Evolutionary conservation across 805 yeast genomes (phyloP).

Genomic region (Priceomyces haplophilus): DNA sequence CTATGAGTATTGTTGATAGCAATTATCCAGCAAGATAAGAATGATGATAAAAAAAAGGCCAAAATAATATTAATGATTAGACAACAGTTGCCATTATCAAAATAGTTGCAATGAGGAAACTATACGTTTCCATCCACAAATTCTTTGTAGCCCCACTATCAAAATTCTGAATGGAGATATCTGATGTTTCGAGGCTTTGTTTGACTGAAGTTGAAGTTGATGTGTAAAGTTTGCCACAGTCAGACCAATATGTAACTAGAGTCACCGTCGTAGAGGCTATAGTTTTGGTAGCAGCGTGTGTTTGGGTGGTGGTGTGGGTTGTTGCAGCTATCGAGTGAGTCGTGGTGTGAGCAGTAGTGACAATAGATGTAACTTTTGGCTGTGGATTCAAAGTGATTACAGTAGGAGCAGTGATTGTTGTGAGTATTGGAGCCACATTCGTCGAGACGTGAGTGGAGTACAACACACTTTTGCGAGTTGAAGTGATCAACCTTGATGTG

Average conservation of each 20-base stretch:
- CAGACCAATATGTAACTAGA: neutral
- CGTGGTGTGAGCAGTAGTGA: neutral
- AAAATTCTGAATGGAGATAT: too few relatives aligned
- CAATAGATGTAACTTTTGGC: neutral
- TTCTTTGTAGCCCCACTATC: too few relatives aligned
- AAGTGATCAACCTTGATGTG: conserved; percentile 2
- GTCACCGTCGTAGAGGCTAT: neutral
- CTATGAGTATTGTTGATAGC: too few relatives aligned
- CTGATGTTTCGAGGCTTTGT: neutral
- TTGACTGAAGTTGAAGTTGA: neutral
- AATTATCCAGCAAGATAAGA: too few relatives aligned
- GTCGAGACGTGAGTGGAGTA: neutral
- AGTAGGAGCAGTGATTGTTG: neutral
- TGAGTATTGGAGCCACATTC: neutral
- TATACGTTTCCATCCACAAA: too few relatives aligned
- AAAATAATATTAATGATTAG: too few relatives aligned
- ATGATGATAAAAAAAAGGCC: too few relatives aligned
- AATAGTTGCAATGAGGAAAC: neutral
- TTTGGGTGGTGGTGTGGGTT: neutral
- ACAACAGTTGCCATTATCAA: too few relatives aligned
- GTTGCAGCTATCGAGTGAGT: neutral
- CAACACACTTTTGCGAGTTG: neutral
- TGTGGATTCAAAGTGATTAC: neutral
- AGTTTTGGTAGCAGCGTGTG: neutral
- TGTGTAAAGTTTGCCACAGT: neutral